Evolutionary conservation across 495 filamentous ascomycete genomes (phyloP), one percentile per base, ranked within the genome.

Genomic region (Hyaloscypha hepaticicola): DNA sequence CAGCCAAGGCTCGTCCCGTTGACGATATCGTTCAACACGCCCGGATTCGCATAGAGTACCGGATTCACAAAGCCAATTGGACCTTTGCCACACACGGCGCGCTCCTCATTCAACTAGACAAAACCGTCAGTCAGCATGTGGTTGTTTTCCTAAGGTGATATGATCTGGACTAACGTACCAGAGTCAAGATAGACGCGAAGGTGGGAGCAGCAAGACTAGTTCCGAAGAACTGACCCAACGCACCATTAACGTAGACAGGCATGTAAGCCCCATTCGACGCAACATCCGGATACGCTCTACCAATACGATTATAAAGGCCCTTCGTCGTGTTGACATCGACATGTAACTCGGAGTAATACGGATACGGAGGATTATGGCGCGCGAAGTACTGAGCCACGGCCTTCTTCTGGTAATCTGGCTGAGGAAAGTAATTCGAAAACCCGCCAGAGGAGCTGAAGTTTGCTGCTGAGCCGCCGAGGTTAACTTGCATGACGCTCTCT

Each of bases 21-120:
- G 19, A 75, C 78, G 45, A 83, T 77, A 73, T 83, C 80, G 28
- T 77, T 75, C 25, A 83, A 67, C 8, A 72, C 75, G 26, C 73
- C 1, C 75, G 75, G 51, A 48, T 59, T 16, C 8, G 71, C 71
- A 58, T 82, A 82, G 6, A 81, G 73, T 3, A 77, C 75, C 0
- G 79, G 78, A 78, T 85, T 85, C 27, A 85, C 70, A 56, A 85
- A 85, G 0, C 82, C 83, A 8, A 87, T 77, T 0, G 80, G 79
- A 14, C 79, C 63, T 72, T 87, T 88, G 9, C 80, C 82, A 9
- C 66, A 70, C 0, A 77, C 78, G 19, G 85, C 59, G 24, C 87
- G 77, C 69, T 85, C 84, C 71, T 88, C 86, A 63, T 88, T 88
- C 65, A 89, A 77, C 1, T 83, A 74, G 12, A 81, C n/a, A n/a